Evolutionary conservation across 1,284 basidiomycete species (phyloP).

Genomic region (Sanguinoderma infundibulare): DNA sequence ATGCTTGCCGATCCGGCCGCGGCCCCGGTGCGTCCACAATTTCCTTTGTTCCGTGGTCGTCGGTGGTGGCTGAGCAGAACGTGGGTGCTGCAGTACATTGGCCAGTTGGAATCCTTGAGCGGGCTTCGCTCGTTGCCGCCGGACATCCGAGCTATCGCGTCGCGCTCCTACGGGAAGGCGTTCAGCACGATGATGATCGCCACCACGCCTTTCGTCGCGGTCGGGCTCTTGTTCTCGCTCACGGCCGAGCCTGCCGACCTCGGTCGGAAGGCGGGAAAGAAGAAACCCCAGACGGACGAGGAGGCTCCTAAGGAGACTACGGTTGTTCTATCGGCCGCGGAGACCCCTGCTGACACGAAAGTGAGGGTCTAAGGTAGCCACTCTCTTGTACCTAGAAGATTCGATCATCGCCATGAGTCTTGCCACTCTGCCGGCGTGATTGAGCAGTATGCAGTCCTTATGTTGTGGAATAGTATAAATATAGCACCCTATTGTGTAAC

Average conservation of each 20-base stretch:
- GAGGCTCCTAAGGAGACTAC: background rate
- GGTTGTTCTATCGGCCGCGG: background rate
- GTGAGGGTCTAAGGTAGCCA: background rate
- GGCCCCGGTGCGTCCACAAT: conserved; percentile 5
- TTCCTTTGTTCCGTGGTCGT: background rate
- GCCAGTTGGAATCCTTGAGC: conserved; percentile 2
- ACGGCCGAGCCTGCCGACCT: conserved; percentile 5
- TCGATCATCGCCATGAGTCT: no score
- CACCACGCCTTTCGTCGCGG: conserved; percentile 10
- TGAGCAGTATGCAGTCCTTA: no score
- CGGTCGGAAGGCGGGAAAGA: conserved; percentile 2
- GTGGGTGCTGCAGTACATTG: conserved; percentile 3
- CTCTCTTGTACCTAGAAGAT: background rate
- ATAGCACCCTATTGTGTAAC: no score
- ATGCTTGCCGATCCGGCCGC: conserved; percentile 6
- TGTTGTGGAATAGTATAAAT: no score
- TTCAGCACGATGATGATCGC: conserved; percentile 20
- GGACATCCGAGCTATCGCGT: background rate
- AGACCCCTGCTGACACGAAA: background rate
- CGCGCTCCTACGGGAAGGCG: conserved; percentile 11
- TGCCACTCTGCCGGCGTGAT: no score
- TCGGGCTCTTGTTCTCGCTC: conserved; percentile 15
- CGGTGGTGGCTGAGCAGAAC: background rate
- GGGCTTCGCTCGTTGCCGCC: background rate
- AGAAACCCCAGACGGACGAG: background rate